These are phyloP conservation scores for Candida patagonica DNA, from an alignment of 805 yeast genomes.

Conservation along the genomic window DNA sequence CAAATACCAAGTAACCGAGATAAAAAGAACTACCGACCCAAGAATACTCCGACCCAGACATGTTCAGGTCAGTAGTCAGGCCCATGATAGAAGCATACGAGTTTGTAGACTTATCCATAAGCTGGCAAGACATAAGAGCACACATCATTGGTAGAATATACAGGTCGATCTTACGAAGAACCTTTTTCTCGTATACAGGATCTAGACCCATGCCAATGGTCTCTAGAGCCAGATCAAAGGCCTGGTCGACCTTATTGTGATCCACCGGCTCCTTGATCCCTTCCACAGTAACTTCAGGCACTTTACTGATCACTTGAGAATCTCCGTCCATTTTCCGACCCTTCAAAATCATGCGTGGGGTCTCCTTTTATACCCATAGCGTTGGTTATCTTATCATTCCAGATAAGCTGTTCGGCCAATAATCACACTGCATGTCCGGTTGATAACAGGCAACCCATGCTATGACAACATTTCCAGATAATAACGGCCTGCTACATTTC, in stretches of 20 bases:
- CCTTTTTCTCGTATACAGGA: conserved; percentile 15
- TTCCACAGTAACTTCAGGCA: no score
- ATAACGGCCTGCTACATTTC: no score
- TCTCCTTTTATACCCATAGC: no score
- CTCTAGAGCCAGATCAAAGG: background rate
- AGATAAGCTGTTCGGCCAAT: no score
- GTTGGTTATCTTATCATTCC: no score
- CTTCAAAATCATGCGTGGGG: no score
- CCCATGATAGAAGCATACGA: conserved; percentile 48
- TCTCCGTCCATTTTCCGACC: no score
- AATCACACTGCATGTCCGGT: no score
- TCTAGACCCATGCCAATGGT: conserved; percentile 1
- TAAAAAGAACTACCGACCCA: conserved; percentile 56
- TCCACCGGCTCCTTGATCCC: no score
- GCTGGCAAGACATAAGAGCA: conserved; percentile 41
- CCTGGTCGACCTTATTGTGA: background rate
- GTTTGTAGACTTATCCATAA: conserved; percentile 51
- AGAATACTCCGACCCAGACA: conserved; percentile 32
- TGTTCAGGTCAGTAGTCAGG: conserved; percentile 34
- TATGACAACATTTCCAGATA: no score
- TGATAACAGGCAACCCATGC: no score
- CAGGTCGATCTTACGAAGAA: conserved; percentile 43
- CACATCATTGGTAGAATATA: conserved; percentile 43
- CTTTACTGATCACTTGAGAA: no score
- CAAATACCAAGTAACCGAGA: conserved; percentile 54